A percentile compares a stretch with the other conserved stretches of the same genome.
Conservation (phyloP, 208 protist species). For the Trypanosoma mega region DNA sequence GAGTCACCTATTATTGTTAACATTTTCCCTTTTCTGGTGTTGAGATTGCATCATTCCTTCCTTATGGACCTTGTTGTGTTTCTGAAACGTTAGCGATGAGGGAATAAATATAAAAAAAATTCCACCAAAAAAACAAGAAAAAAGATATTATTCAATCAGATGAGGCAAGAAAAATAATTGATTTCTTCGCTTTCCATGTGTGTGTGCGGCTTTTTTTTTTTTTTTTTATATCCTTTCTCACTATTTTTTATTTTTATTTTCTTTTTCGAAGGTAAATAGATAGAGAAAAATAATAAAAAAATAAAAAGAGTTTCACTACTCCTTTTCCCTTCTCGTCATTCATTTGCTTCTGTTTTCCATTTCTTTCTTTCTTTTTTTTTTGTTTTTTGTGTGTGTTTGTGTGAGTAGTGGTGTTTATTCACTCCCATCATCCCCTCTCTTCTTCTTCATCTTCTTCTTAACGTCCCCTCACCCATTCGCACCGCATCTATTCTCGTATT, state of each 20-base stretch:
- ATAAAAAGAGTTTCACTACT: neutral
- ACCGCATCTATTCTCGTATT: neutral
- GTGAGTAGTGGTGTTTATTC: neutral
- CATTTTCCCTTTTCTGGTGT: no score
- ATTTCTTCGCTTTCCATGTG: no score
- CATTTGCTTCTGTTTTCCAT: neutral
- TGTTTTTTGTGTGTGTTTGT: slow-evolving; percentile 40
- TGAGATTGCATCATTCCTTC: no score
- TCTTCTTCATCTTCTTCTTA: slow-evolving; percentile 2
- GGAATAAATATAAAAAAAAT: no score
- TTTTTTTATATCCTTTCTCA: neutral
- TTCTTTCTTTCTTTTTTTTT: slow-evolving; percentile 58
- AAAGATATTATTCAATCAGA: no score
- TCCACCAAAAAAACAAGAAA: no score
- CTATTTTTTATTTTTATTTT: slow-evolving; percentile 4
- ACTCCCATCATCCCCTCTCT: neutral
- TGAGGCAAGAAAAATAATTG: no score
- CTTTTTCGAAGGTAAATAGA: neutral
- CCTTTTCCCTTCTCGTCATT: neutral
- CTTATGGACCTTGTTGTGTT: no score
- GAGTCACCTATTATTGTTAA: no score
- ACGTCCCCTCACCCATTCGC: neutral
- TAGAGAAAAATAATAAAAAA: slow-evolving; percentile 4
- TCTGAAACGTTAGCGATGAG: no score
- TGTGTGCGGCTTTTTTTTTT: neutral